Evolutionary conservation across 345 rosid species (phyloP).

Genomic region (Raphanus sativus): DNA sequence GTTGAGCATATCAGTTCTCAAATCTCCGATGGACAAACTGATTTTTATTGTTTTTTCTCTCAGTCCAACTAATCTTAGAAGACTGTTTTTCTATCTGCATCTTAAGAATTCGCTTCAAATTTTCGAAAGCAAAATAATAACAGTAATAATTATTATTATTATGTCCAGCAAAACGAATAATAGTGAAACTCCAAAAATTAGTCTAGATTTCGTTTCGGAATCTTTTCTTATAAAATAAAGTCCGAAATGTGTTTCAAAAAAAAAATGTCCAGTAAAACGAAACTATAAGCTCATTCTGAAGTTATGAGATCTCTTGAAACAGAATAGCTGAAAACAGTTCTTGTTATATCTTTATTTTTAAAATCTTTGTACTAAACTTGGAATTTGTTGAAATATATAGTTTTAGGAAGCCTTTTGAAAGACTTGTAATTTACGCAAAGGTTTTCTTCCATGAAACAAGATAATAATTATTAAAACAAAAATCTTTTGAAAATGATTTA

Average conservation of each 20-base stretch:
- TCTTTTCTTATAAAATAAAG: no score
- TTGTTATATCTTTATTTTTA: background rate
- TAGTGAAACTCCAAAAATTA: no score
- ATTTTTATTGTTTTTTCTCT: background rate
- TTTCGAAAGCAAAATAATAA: background rate
- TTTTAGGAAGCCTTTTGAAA: background rate
- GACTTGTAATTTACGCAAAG: constrained; percentile 17
- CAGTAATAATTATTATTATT: no score
- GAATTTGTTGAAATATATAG: background rate
- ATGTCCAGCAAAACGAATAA: background rate
- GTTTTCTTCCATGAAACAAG: background rate
- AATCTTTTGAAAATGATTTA: background rate
- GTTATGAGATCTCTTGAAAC: background rate
- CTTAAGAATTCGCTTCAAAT: background rate
- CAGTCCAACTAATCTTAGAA: background rate
- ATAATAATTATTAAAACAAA: background rate
- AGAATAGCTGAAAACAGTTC: background rate
- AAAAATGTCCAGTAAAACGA: no score
- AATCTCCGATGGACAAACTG: background rate
- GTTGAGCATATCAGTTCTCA: constrained; percentile 9
- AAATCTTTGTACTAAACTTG: background rate
- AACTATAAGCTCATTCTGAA: background rate
- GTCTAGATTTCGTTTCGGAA: no score
- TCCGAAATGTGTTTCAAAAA: no score
- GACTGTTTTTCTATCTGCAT: background rate